Evolutionary conservation across 108 stramenopile species (phyloP), one percentile per base, ranked within the genome.

Genomic region (Mayamaea pseudoterrestris): DNA sequence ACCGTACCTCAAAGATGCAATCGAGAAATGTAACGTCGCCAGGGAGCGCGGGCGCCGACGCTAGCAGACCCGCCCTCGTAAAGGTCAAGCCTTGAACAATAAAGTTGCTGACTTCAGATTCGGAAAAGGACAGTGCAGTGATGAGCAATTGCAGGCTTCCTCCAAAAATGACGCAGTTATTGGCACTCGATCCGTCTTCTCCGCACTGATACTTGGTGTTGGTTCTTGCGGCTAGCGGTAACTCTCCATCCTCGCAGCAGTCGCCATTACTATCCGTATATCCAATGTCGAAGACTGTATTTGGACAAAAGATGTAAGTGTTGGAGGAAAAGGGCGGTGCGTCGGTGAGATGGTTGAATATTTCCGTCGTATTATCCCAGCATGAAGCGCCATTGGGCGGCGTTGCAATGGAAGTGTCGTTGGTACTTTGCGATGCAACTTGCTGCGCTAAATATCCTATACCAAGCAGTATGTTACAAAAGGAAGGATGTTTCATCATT

Each of bases 151-250:
- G 58, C 27, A 68, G 57, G 27, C 56, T 58, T 13, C 66, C 66
- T 35, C 66, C 66, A 17, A 47, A 35, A 8, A 68, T 21, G 2
- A 55, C 43, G 26, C 66, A 68, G 28, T 57, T 52, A 30, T 68
- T 68, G 17, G 13, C 14, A 2, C 52, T 50, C 14, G 37, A 61
- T 24, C 66, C 66, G 40, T 68, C 60, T 11, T 41, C 18, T n/a
- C 66, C 66, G 44, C 66, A 68, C 26, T 61, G 66, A 45, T 54
- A 53, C 8, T 42, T 47, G 27, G 60, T 52, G 32, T 68, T 68
- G 5, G 60, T 50, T 41, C 60, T 42, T 2, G 60, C 51, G 18
- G 43, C 41, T 27, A 68, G 30, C 14, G 51, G 60, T 25, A 56
- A 18, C 44, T 68, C 45, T 27, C 66, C 66, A 24, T 61, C 44